Conservation (phyloP, 345 rosid genomes). For the Arabis alpina region DNA sequence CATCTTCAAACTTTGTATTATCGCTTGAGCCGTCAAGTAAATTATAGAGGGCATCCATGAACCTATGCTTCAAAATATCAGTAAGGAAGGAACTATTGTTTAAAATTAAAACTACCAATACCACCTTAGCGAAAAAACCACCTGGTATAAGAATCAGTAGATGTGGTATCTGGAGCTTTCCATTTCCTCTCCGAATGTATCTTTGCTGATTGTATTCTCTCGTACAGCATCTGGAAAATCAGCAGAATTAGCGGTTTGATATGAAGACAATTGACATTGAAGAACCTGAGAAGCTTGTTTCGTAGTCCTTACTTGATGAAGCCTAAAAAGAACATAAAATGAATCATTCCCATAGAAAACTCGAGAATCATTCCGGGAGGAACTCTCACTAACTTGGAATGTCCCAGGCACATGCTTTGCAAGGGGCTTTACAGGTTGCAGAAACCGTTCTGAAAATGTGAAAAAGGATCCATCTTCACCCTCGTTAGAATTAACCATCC, state of each 20-base stretch:
- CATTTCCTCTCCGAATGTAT: slow-evolving; percentile 91
- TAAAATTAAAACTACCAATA: slow-evolving; percentile 1
- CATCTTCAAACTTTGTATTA: slow-evolving; percentile 96
- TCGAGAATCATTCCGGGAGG: slow-evolving; percentile 56
- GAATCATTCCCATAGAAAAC: slow-evolving; percentile 97
- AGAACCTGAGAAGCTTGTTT: slow-evolving; percentile 22
- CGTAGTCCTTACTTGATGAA: slow-evolving; percentile 78
- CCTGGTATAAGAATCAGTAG: slow-evolving; percentile 89
- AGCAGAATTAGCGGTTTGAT: slow-evolving; percentile 16
- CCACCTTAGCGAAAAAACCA: slow-evolving; percentile 37
- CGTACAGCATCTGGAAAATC: slow-evolving; percentile 73
- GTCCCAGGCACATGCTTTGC: slow-evolving; percentile 73
- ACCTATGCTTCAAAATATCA: slow-evolving; percentile 50
- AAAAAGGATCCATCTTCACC: slow-evolving; percentile 68
- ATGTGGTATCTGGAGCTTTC: slow-evolving; percentile 75
- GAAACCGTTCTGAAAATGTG: slow-evolving; percentile 79
- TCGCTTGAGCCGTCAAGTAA: slow-evolving; percentile 91
- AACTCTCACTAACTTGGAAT: slow-evolving; percentile 53
- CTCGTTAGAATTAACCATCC: slow-evolving; percentile 58
- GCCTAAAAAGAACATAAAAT: slow-evolving; percentile 91
- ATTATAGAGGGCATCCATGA: slow-evolving; percentile 88
- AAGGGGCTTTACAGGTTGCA: slow-evolving; percentile 78
- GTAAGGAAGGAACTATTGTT: neutral
- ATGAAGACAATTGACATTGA: neutral
- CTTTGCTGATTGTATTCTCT: slow-evolving; percentile 94